Base-by-base conservation (phyloP, 1,284 basidiomycete genomes). In the Fomes fomentarius region DNA sequence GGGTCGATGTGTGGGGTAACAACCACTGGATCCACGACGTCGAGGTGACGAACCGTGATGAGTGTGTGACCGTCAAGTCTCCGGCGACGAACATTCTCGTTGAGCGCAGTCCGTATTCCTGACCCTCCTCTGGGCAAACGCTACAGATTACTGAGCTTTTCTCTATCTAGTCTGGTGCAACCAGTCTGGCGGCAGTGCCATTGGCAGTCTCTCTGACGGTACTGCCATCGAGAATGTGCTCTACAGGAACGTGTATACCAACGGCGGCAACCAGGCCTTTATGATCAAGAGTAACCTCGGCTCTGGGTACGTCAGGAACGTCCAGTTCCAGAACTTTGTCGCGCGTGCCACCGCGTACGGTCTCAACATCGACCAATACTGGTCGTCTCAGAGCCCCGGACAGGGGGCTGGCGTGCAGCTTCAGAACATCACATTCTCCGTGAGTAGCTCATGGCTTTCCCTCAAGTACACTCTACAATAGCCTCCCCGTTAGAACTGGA, bases 251-350 rank as follows among this genome's bases (percentile, higher is more conserved):
- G 58, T 72, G 22, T 72, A 72, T 53, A 71, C 66, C 30, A 70
- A 71, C 46, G 71, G 71, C 31, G 72, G 71, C 0, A 71, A 72
- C 63, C 69, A 71, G 56, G 67, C 68, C 3, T 66, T 73, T 57
- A 73, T 74, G 72, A 68, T 74, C 63, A 74, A 74, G 61, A 66
- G 65, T 30, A 69, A 72, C 57, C 62, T 66, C 10, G 72, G 72
- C 15, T 64, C 63, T 12, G 71, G 72, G 8, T 68, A 62, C 46
- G 69, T 74, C 46, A 56, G 54, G 38, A 71, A 73, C 54, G 70
- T 73, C 21, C 54, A 67, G 9, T 67, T 74, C 58, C 56, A 71
- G 51, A 65, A 69, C 58, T 74, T 74, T 63, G 63, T 70, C 46
- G 56, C 66, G 2, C 62, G 65, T 4, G 68, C 66, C 2, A 69